Evolutionary conservation across 1,284 basidiomycete species (phyloP).

Genomic region (Irpex sp.): DNA sequence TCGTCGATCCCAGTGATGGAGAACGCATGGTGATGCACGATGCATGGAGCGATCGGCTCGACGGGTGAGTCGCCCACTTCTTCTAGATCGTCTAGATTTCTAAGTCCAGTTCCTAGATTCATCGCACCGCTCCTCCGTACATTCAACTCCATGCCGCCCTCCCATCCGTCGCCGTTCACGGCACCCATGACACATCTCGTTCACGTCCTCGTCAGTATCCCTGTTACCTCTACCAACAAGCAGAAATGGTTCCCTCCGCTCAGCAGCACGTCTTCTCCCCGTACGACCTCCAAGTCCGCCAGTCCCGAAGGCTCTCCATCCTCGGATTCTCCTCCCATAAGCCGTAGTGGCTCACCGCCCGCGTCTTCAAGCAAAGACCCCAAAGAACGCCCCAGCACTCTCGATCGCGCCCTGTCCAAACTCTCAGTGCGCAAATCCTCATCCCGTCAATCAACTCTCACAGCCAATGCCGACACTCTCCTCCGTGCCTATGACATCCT

Average conservation of each 20-base stretch:
- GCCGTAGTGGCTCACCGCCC: conserved; percentile 33
- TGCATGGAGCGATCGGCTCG: conserved; percentile 65
- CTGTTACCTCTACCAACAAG: conserved; percentile 52
- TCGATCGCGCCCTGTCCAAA: conserved; percentile 63
- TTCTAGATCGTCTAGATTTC: neutral
- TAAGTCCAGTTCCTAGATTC: conserved; percentile 35
- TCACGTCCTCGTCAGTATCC: conserved; percentile 70
- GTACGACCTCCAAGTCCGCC: conserved; percentile 19
- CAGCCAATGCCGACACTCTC: conserved; percentile 45
- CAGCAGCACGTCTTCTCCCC: conserved; percentile 17
- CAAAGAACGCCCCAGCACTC: conserved; percentile 45
- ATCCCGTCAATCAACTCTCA: conserved; percentile 26
- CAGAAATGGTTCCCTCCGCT: conserved; percentile 43
- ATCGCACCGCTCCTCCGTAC: conserved; percentile 57
- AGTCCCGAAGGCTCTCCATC: conserved; percentile 17
- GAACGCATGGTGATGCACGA: conserved; percentile 48
- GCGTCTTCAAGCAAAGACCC: conserved; percentile 25
- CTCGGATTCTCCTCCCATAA: conserved; percentile 17
- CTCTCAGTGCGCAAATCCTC: conserved; percentile 54
- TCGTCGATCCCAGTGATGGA: conserved; percentile 22
- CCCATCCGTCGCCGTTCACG: conserved; percentile 57
- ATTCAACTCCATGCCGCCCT: conserved; percentile 58
- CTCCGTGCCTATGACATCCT: conserved; percentile 64
- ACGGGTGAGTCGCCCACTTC: conserved; percentile 43
- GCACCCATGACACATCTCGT: conserved; percentile 72